Base-by-base conservation (phyloP, 2,329 filamentous ascomycete species). In the Meredithiella fracta region DNA sequence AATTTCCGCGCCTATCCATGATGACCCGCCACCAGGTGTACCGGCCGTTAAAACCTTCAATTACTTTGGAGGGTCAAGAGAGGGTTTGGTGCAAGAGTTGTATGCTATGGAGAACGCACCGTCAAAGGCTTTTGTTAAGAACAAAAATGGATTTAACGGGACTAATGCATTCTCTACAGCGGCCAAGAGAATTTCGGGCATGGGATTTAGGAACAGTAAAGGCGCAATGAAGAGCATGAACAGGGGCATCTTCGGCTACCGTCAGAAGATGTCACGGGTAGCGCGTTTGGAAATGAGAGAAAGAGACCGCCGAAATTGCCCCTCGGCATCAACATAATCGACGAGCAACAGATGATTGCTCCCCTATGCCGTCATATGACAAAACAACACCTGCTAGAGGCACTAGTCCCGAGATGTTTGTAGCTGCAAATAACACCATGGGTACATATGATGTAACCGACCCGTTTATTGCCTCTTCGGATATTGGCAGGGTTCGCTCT, bases 1-100 rank as follows among this genome's bases (percentile, higher is more conserved):
- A 44, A 73, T 75, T 40, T 72, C 72, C 6, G 64, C 67, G 15
- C 72, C 72, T 0, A 59, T 71, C 6, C 63, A 65, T 37, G 62
- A 65, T 15, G 54, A 53, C 17, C 50, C 47, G n/a, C 34, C 56
- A 15, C 23, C 38, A 15, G 51, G 44, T 6, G 37, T 40, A 6
- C 47, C 51, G n/a, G 40, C 47, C 3, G 44, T 47, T 23, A 53
- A 3, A 3, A 40, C 31, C 23, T 53, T 58, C 37, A 56, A 59
- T 37, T 55, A 59, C n/a, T 58, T 61, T 40, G 59, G 60, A 20
- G 14, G 50, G 26, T 37, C 54, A 6, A 20, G 31, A 23, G 54
- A 57, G 54, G 54, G 49, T 14, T 42, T 51, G 47, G 54, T 50
- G 2, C 49, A 51, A 7, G 54, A 53, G 26, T 44, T 55, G n/a